Evolutionary conservation across 768 basidiomycete species (phyloP).

Genomic region (Kwoniella botswanensis): DNA sequence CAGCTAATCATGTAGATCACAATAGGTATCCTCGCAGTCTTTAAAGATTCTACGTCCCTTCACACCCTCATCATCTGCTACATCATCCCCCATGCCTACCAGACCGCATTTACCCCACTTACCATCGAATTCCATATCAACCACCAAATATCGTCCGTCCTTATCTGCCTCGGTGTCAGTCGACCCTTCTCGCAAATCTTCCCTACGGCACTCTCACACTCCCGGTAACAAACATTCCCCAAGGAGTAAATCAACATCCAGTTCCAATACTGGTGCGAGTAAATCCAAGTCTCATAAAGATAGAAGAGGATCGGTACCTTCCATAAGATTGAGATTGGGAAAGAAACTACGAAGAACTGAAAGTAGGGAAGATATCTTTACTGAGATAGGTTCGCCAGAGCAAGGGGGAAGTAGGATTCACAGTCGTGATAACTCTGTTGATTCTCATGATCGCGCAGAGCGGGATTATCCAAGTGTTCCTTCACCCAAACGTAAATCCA

Average conservation of each 20-base stretch:
- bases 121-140: constrained; percentile 11
- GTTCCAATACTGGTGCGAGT: neutral
- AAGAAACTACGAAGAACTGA: constrained; percentile 22
- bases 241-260: neutral
- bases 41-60: constrained; percentile 5
- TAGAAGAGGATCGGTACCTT: neutral
- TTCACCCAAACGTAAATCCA: neutral
- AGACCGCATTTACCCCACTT: constrained; percentile 8
- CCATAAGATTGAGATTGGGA: constrained; percentile 15
- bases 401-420: neutral
- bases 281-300: neutral
- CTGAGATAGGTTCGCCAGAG: constrained; percentile 29
- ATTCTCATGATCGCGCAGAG: neutral
- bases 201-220: neutral
- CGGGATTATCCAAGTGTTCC: neutral
- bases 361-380: constrained; percentile 39
- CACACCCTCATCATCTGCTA: constrained; percentile 13
- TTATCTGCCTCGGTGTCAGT: neutral
- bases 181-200: neutral
- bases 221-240: neutral
- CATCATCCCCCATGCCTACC: neutral
- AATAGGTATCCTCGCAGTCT: constrained; percentile 16
- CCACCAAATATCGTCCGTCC: neutral
- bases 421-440: neutral
- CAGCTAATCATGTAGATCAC: too few relatives aligned